phyloP scores from a whole-genome alignment of 768 basidiomycete species.

The Ephemerocybe angulata region DNA sequence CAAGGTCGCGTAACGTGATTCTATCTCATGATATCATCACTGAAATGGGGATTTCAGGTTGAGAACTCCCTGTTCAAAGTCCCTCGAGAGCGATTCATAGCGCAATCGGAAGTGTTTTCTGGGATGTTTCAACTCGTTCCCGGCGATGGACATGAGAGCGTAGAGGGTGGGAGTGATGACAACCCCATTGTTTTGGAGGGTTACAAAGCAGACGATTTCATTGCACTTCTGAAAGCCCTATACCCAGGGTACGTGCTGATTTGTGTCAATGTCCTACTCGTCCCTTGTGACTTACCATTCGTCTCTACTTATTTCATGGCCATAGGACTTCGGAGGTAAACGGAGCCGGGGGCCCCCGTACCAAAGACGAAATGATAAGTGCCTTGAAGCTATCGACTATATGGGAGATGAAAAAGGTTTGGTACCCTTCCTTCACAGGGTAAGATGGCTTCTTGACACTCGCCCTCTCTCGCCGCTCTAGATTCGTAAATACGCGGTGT shows the following conservation, averaged over 20 bases:
- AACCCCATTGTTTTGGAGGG: background rate
- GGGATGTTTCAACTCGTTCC: background rate
- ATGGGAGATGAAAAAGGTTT: background rate
- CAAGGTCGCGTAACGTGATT: background rate
- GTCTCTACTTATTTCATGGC: background rate
- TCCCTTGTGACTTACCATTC: background rate
- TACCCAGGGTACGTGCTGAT: background rate
- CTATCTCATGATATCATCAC: background rate
- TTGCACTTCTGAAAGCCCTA: background rate
- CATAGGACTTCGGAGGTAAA: background rate
- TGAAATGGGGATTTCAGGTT: background rate
- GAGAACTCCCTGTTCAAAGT: background rate
- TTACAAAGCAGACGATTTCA: background rate
- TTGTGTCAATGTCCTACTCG: background rate
- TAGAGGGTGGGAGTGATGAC: background rate
- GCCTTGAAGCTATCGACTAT: background rate
- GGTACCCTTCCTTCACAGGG: background rate
- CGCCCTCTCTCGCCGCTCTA: background rate
- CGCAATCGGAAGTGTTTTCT: background rate
- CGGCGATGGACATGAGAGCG: background rate
- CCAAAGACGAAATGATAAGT: conserved; percentile 3
- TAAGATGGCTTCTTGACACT: background rate
- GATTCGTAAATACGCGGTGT: background rate
- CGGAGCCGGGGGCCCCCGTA: background rate
- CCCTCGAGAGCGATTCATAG: background rate